Conservation (phyloP, 257 asterid species). For the Datura wrightii region DNA sequence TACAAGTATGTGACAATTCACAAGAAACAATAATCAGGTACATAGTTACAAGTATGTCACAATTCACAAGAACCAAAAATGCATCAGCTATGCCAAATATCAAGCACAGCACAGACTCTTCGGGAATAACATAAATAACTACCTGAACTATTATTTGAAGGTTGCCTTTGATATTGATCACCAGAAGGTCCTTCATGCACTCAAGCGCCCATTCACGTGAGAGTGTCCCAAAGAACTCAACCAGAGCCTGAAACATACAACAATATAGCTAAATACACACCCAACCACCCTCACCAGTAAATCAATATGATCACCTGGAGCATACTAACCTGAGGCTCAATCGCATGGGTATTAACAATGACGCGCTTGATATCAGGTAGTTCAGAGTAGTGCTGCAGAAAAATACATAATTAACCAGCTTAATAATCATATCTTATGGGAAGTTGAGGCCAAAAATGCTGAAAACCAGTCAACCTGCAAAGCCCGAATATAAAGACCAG, state of each 20-base stretch:
- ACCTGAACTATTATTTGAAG: slow-evolving; percentile 99
- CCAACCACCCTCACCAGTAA: background rate
- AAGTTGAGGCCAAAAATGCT: background rate
- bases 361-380: slow-evolving; percentile 97
- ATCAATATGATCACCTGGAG: slow-evolving; percentile 19
- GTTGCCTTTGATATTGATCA: slow-evolving; percentile 90
- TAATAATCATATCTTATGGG: background rate
- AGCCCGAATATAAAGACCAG: slow-evolving; percentile 94
- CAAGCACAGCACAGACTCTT: background rate
- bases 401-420: slow-evolving; percentile 11
- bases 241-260: slow-evolving; percentile 71
- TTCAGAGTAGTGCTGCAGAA: slow-evolving; percentile 88
- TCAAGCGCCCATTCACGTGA: slow-evolving; percentile 96
- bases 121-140: slow-evolving; percentile 28
- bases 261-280: slow-evolving; percentile 34
- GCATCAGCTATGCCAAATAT: background rate
- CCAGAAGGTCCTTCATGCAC: slow-evolving; percentile 94
- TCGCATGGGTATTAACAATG: slow-evolving; percentile 99
- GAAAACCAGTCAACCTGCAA: slow-evolving; percentile 67
- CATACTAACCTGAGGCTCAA: slow-evolving; percentile 93
- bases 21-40: background rate
- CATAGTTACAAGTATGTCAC: background rate
- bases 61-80: background rate
- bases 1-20: background rate
- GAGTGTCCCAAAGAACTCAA: slow-evolving; percentile 91